Conservation (phyloP, 306 rosid genomes). For the Castanea crenata region DNA sequence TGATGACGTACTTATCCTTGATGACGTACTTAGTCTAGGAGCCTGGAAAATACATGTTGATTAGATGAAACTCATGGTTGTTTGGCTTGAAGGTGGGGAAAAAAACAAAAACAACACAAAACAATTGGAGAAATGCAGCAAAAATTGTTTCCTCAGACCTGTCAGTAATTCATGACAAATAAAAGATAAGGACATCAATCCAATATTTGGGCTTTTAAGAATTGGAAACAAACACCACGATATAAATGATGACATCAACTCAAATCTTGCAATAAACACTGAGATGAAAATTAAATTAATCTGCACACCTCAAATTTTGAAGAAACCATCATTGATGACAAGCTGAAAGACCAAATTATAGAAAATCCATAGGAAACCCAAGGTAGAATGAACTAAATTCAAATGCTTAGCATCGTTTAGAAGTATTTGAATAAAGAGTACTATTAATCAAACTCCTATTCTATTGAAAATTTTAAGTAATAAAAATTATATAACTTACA, state of each 20-base stretch:
- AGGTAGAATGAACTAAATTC: constrained; percentile 3
- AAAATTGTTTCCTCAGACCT: neutral
- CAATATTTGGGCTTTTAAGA: neutral
- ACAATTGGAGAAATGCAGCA: neutral
- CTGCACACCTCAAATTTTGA: neutral
- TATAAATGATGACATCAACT: neutral
- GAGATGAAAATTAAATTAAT: neutral
- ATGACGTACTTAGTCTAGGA: constrained; percentile 61
- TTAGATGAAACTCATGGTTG: constrained; percentile 20
- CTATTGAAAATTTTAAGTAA: neutral
- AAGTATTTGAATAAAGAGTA: constrained; percentile 7
- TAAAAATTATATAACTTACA: constrained; percentile 50
- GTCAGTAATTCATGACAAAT: neutral
- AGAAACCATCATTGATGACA: neutral
- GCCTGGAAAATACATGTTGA: constrained; percentile 40
- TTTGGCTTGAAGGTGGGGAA: neutral
- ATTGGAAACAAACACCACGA: neutral
- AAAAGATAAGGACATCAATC: neutral
- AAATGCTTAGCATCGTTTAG: neutral
- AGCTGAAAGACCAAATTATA: neutral
- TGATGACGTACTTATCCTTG: constrained; percentile 58
- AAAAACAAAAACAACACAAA: neutral
- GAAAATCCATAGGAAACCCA: neutral
- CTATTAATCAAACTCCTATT: neutral
- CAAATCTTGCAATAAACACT: neutral